phyloP scores from a whole-genome alignment of 495 filamentous ascomycete genomes.

The Aspergillus avenaceus region DNA sequence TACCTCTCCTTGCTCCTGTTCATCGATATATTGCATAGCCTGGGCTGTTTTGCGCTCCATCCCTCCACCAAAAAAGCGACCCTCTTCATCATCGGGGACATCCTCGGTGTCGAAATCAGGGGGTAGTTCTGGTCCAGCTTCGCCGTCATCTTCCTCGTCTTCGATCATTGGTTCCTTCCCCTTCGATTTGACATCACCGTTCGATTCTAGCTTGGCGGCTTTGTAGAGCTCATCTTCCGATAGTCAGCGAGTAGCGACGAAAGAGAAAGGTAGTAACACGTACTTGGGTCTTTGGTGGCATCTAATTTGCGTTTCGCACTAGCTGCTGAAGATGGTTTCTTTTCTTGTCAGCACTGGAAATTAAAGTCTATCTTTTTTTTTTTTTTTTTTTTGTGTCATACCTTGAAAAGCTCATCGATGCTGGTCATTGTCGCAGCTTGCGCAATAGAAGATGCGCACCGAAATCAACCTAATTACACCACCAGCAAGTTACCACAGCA shows the following conservation, averaged over 20 bases:
- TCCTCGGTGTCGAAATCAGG: constrained; percentile 58
- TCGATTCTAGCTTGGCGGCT: constrained; percentile 65
- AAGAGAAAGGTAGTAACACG: constrained; percentile 18
- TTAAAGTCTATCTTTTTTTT: no score
- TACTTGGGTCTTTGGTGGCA: constrained; percentile 65
- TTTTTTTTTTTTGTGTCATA: no score
- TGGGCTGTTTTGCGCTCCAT: constrained; percentile 75
- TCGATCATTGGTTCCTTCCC: constrained; percentile 54
- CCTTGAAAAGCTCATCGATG: constrained; percentile 84
- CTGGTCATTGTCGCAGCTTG: constrained; percentile 57
- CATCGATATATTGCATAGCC: constrained; percentile 87
- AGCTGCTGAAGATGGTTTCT: constrained; percentile 42
- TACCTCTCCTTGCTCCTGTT: constrained; percentile 57
- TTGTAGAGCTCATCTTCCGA: constrained; percentile 74
- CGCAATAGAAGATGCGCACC: background rate
- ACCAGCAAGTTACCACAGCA: background rate
- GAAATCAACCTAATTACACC: constrained; percentile 3
- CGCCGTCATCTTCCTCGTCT: constrained; percentile 60
- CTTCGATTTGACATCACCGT: constrained; percentile 59
- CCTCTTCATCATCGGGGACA: constrained; percentile 77
- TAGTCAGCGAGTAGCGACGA: constrained; percentile 17
- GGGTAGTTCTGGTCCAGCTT: constrained; percentile 66
- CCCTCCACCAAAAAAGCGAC: constrained; percentile 92
- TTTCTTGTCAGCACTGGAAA: constrained; percentile 18
- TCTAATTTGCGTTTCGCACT: constrained; percentile 76